Evolutionary conservation across 495 filamentous ascomycete species (phyloP), one percentile per base, ranked within the genome.

Genomic region (Cercophora sp.): DNA sequence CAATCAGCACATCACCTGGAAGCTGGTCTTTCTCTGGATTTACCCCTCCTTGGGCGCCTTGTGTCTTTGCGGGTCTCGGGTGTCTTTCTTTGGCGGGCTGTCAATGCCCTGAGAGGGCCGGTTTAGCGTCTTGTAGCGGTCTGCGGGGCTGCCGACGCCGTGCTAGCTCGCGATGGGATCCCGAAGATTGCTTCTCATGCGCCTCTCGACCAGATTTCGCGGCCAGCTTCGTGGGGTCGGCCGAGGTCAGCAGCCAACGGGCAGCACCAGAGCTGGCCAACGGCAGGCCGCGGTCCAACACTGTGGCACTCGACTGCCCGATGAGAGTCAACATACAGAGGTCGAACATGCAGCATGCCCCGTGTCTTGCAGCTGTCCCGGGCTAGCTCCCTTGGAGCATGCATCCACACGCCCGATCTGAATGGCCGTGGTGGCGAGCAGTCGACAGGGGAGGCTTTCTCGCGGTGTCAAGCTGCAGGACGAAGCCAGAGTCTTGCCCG

Each of bases 1-100:
- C 61, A 66, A 66, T 62, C 61, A 64, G 20, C 8, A 47, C 8
- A 20, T 29, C 19, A 15, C 22, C 37, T 37, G 32, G 45, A n/a
- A 43, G 40, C 26, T 40, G 27, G 40, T 35, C 55, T 36, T n/a
- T n/a, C 23, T 31, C 8, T 31, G 24, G 23, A 41, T 51, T 51
- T 51, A 31, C 48, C 26, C 35, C 48, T 51, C 35, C 18, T 51
- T 24, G 35, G 15, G 24, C 24, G 11, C 15, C 16, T 36, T 23
- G 5, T 29, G 13, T 25, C 9, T 22, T 31, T 8, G 29, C 27
- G 44, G 16, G 45, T 29, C 18, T 48, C 27, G 18, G 22, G 16
- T 44, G 22, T 44, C 8, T 20, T 27, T 25, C 20, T 24, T 44
- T 20, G n/a, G n/a, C n/a, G n/a, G n/a, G n/a, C n/a, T n/a, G n/a